These are phyloP conservation scores for Cupressus sempervirens DNA, from an alignment of 75 land plant genomes.

Conservation along the genomic window DNA sequence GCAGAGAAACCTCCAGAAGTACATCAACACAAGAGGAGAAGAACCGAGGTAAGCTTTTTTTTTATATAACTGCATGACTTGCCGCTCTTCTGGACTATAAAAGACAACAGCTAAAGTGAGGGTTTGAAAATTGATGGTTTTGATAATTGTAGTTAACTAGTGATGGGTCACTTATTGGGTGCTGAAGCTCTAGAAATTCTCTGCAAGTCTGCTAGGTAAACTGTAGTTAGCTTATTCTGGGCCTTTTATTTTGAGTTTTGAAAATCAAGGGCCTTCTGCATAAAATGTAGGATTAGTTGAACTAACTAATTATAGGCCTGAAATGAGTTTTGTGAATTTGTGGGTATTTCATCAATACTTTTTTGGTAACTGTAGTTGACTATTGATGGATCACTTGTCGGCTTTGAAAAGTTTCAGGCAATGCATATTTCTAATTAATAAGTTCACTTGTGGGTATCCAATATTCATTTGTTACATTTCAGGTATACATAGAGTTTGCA, in stretches of 20 bases:
- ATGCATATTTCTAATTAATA: no score
- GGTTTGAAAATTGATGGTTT: background rate
- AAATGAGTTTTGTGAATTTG: background rate
- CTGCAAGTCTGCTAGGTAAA: background rate
- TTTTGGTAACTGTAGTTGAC: no score
- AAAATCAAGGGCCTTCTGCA: background rate
- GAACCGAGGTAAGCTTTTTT: slow-evolving; percentile 14
- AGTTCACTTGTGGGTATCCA: background rate
- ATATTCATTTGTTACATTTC: no score
- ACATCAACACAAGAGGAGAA: background rate
- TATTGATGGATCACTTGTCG: background rate
- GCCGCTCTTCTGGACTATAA: background rate
- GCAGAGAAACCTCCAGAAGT: background rate
- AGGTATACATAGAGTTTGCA: background rate
- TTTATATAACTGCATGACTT: background rate
- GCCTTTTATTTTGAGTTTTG: background rate
- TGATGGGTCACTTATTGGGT: background rate
- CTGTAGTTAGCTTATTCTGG: no score
- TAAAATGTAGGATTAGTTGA: no score
- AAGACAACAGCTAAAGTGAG: background rate
- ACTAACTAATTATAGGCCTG: no score
- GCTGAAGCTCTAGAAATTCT: background rate
- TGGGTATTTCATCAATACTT: background rate
- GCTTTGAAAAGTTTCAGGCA: background rate
- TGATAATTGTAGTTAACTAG: background rate